Conservation (phyloP, 805 yeast genomes). For the Schizosaccharomyces cryophilus region DNA sequence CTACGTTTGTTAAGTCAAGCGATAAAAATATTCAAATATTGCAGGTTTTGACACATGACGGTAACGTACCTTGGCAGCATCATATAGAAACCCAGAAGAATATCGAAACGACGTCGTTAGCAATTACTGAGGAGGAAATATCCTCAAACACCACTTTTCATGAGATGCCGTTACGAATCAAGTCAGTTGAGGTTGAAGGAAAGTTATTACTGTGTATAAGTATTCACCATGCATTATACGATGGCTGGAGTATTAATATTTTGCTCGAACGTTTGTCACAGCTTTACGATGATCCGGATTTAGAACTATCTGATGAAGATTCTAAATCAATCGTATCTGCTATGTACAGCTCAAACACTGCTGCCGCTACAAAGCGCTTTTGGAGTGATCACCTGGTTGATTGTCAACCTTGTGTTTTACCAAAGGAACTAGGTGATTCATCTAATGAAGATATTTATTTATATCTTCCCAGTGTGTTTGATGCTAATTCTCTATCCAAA, state of each 20-base stretch:
- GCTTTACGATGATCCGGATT: neutral
- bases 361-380: neutral
- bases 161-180: neutral
- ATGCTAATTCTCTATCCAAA: neutral
- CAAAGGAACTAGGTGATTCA: neutral
- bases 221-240: constrained; percentile 11
- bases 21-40: constrained; percentile 5
- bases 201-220: neutral
- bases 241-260: constrained; percentile 5
- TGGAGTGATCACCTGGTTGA: neutral
- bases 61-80: too few relatives aligned
- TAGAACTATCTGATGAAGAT: neutral
- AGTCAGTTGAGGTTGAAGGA: neutral
- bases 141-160: neutral
- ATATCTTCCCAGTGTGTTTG: neutral
- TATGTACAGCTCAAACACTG: neutral
- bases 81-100: too few relatives aligned
- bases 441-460: neutral
- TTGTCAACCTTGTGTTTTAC: neutral
- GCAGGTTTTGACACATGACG: constrained; percentile 4
- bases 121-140: neutral
- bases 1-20: constrained; percentile 5
- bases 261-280: neutral
- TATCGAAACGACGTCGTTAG: too few relatives aligned
- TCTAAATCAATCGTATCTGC: neutral